These are phyloP conservation scores for Colletotrichum somersetense DNA, from an alignment of 2,329 filamentous ascomycete genomes.

Conservation along the genomic window DNA sequence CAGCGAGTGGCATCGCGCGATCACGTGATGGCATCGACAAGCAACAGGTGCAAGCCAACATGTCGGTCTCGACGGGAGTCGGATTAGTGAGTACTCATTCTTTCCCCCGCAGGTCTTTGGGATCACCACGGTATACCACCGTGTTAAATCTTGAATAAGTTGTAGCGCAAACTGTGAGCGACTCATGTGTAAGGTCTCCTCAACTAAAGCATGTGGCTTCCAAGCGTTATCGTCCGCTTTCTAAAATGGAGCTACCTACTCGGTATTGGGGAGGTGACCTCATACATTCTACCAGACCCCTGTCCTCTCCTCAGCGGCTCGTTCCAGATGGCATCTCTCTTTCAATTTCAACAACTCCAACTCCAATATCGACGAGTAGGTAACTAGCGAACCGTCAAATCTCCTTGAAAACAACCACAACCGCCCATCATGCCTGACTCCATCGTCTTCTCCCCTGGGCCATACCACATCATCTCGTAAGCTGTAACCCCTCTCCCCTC, in stretches of 20 bases:
- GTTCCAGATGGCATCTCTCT: slow-evolving; percentile 24
- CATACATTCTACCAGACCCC: slow-evolving; percentile 36
- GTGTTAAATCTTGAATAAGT: background rate
- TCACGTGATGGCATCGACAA: slow-evolving; percentile 41
- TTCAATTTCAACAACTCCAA: background rate
- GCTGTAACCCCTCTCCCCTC: slow-evolving; percentile 34
- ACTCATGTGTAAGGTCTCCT: background rate
- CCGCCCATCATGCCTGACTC: slow-evolving; percentile 59
- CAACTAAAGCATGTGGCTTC: background rate
- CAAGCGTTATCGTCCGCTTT: background rate
- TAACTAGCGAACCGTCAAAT: background rate
- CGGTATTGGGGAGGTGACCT: slow-evolving; percentile 35
- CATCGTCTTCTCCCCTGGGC: slow-evolving; percentile 72
- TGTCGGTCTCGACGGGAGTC: background rate
- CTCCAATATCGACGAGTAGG: background rate
- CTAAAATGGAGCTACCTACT: slow-evolving; percentile 17
- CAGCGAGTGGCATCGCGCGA: slow-evolving; percentile 24
- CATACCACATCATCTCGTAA: slow-evolving; percentile 83
- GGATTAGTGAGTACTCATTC: too few species aligned
- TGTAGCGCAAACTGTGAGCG: background rate
- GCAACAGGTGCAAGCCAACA: background rate
- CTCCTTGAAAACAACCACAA: background rate
- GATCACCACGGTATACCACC: background rate
- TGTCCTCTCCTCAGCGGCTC: slow-evolving; percentile 28
- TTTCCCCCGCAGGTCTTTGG: background rate